Percentiles rank a stretch among this genome's conserved stretches.
These are phyloP conservation scores for Penicillium sclerotigenum DNA, from an alignment of 2,329 filamentous ascomycete species.

Conservation along the genomic window DNA sequence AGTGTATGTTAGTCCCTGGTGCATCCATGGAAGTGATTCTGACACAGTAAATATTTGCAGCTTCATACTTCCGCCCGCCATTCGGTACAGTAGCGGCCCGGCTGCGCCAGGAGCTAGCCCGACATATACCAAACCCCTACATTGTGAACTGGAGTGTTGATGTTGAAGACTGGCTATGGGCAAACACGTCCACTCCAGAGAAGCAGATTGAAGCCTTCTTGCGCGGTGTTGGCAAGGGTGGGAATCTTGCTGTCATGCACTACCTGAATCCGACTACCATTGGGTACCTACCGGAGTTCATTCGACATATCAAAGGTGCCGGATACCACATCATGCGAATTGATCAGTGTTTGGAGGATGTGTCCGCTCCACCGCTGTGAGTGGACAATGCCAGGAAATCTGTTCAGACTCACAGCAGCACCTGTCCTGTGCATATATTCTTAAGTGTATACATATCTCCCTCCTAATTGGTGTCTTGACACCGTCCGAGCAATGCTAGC, in stretches of 20 bases:
- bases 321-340: constrained; percentile 65
- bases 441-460: constrained; percentile 1
- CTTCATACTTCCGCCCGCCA: constrained; percentile 64
- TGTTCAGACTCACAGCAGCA: not conserved
- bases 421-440: not conserved
- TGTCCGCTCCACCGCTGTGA: constrained; percentile 29
- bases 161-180: constrained; percentile 70
- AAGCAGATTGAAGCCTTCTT: constrained; percentile 66
- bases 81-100: constrained; percentile 67
- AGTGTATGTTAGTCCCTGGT: constrained; percentile 32
- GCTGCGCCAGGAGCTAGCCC: constrained; percentile 61
- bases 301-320: constrained; percentile 60
- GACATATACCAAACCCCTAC: constrained; percentile 51
- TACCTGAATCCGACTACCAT: constrained; percentile 65
- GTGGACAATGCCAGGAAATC: not conserved
- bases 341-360: constrained; percentile 65
- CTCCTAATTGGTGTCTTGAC: not conserved
- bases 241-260: constrained; percentile 66
- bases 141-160: constrained; percentile 69
- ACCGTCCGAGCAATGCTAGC: not conserved
- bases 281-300: constrained; percentile 61
- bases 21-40: constrained; percentile 40
- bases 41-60: constrained; percentile 29
- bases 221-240: constrained; percentile 60
- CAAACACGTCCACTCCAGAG: constrained; percentile 58